Evolutionary conservation across 2,329 filamentous ascomycete species (phyloP).

Genomic region (Cladosporium sp.): DNA sequence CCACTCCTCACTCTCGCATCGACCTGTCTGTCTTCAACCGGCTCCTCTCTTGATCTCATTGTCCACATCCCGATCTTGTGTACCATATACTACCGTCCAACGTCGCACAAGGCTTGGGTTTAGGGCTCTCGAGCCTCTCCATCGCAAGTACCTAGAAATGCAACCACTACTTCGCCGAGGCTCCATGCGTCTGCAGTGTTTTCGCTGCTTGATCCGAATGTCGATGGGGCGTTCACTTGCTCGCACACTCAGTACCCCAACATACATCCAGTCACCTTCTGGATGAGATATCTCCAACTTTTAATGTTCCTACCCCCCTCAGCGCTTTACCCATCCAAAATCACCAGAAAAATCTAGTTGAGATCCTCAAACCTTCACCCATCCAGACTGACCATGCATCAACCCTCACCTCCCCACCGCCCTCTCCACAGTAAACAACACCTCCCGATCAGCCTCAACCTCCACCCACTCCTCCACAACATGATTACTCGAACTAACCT

Average conservation of each 20-base stretch:
- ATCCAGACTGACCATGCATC: not conserved
- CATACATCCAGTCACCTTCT: not conserved
- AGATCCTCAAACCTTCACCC: no score
- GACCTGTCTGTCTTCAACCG: not conserved
- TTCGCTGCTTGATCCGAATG: not conserved
- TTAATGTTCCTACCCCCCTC: no score
- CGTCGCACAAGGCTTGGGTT: not conserved
- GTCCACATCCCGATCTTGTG: not conserved
- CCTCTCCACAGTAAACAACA: constrained; percentile 51
- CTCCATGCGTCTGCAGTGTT: not conserved
- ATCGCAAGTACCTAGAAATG: not conserved
- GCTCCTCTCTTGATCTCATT: not conserved
- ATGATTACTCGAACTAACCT: constrained; percentile 54
- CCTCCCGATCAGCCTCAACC: constrained; percentile 43
- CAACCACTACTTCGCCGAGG: not conserved
- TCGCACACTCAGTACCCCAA: not conserved
- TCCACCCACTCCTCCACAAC: constrained; percentile 42
- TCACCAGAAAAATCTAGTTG: no score
- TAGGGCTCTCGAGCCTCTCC: not conserved
- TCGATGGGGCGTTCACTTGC: not conserved
- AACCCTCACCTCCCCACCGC: constrained; percentile 5
- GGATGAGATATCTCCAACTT: not conserved
- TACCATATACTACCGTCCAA: not conserved
- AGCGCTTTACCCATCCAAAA: not conserved
- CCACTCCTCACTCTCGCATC: not conserved